Base-by-base conservation (phyloP, 352 stramenopile species). In the Globisporangium cylindrosporum region DNA sequence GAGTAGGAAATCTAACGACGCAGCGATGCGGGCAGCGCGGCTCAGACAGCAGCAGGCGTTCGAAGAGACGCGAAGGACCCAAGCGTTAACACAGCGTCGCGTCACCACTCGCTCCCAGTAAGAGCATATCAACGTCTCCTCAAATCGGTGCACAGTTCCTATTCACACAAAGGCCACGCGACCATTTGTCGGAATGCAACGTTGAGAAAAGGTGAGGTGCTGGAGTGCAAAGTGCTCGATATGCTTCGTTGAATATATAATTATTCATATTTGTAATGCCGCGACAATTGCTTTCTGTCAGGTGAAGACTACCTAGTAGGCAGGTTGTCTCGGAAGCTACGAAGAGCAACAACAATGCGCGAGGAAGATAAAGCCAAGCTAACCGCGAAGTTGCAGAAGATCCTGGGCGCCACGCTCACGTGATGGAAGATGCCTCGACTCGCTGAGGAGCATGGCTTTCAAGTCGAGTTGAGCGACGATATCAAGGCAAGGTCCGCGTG, bases 11-110 rank as follows among this genome's bases (percentile, higher is more conserved):
- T 38, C 66, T 18, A 71, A 88, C 71, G 93, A 98, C 77, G 70
- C 79, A 96, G 78, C 75, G 74, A 60, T 96, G 84, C 71, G 71
- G 86, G 59, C 72, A 95, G 72, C 76, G 38, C 72, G 77, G 20
- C 18, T 75, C 6, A 71, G 72, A 49, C 77, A 81, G 46, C 74
- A 68, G 29, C 72, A 72, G 32, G 58, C 59, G 25, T 46, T 80
- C 5, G 49, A 62, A 20, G 55, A 67, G 4, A 29, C 18, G n/a
- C 54, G 54, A 7, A 41, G 38, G 20, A 27, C 27, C 6, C 54
- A 25, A 27, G 24, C 51, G 24, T 62, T 68, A 41, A 68, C 51
- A 4, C 55, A 68, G 24, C 63, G 63, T 22, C 54, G 20, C 20
- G 63, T 62, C 56, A 48, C 56, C 0, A 48, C 56, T 15, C 27